Evolutionary conservation across 75 land plant species (phyloP).

Genomic region (Gnetum montanum): DNA sequence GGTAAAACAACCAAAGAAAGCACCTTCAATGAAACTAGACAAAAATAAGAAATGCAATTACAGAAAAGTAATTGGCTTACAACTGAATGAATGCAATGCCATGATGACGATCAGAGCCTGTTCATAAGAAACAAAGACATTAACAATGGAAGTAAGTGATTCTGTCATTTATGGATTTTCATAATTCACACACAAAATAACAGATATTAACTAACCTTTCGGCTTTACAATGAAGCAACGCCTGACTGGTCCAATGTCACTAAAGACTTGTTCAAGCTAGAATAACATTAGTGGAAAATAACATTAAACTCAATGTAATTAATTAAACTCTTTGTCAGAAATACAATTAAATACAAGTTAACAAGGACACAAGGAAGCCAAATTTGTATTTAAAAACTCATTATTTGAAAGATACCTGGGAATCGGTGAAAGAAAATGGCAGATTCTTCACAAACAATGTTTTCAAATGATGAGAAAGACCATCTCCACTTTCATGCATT

Average conservation of each 20-base stretch:
- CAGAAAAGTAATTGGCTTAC: conserved; percentile 38
- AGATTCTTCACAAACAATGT: conserved; percentile 50
- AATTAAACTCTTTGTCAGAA: too few relatives aligned
- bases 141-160: too few relatives aligned
- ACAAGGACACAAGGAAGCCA: too few relatives aligned
- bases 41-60: not conserved
- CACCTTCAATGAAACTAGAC: too few relatives aligned
- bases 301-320: too few relatives aligned
- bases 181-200: not conserved
- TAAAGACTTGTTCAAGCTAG: conserved; percentile 79
- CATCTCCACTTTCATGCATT: not conserved
- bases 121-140: too few relatives aligned
- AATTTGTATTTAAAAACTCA: too few relatives aligned
- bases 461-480: conserved; percentile 10
- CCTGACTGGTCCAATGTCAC: conserved; percentile 87
- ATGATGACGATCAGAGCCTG: conserved; percentile 72
- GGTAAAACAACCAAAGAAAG: too few relatives aligned
- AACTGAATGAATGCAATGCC: conserved; percentile 94
- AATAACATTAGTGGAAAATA: too few relatives aligned
- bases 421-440: conserved; percentile 48
- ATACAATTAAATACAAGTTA: not conserved
- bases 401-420: too few relatives aligned
- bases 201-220: conserved; percentile 43
- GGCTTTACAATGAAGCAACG: conserved; percentile 78
- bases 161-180: too few relatives aligned